Conservation (phyloP, 495 filamentous ascomycete genomes). For the Schizothecium vesticola region DNA sequence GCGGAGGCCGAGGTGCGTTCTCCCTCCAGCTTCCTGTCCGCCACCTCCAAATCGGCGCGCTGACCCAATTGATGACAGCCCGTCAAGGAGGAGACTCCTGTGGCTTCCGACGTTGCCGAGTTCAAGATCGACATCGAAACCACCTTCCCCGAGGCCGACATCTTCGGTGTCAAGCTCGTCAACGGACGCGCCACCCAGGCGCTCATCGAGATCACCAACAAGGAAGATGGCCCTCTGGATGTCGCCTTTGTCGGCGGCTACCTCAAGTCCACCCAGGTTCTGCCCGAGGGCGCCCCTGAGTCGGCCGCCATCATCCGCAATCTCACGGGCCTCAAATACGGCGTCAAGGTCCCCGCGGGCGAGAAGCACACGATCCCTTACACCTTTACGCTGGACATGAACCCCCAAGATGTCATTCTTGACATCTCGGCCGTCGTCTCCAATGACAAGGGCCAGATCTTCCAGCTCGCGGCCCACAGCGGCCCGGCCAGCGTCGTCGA, state of each 20-base stretch:
- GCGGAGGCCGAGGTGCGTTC: constrained; percentile 57
- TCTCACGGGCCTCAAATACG: constrained; percentile 70
- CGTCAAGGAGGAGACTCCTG: constrained; percentile 37
- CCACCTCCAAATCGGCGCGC: neutral
- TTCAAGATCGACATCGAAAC: constrained; percentile 71
- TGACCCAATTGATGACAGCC: constrained; percentile 2
- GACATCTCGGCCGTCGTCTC: constrained; percentile 67
- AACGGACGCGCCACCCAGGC: constrained; percentile 86
- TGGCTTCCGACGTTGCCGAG: constrained; percentile 41
- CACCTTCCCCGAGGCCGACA: constrained; percentile 79
- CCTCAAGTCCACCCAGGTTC: constrained; percentile 53
- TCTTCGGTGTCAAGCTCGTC: constrained; percentile 93
- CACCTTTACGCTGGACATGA: constrained; percentile 84
- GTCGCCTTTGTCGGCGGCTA: constrained; percentile 74
- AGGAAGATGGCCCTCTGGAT: constrained; percentile 69
- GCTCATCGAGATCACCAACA: constrained; percentile 74
- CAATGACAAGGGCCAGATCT: constrained; percentile 59
- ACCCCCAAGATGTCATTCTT: constrained; percentile 81
- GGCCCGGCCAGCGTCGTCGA: constrained; percentile 87
- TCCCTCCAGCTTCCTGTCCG: neutral
- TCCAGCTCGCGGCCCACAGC: constrained; percentile 77
- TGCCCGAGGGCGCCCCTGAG: constrained; percentile 47
- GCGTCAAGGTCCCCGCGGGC: constrained; percentile 70
- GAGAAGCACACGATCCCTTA: constrained; percentile 71
- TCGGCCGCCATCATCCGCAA: constrained; percentile 65